Evolutionary conservation across 495 filamentous ascomycete genomes (phyloP), one percentile per base, ranked within the genome.

Genomic region (Polyplosphaeria fusca): DNA sequence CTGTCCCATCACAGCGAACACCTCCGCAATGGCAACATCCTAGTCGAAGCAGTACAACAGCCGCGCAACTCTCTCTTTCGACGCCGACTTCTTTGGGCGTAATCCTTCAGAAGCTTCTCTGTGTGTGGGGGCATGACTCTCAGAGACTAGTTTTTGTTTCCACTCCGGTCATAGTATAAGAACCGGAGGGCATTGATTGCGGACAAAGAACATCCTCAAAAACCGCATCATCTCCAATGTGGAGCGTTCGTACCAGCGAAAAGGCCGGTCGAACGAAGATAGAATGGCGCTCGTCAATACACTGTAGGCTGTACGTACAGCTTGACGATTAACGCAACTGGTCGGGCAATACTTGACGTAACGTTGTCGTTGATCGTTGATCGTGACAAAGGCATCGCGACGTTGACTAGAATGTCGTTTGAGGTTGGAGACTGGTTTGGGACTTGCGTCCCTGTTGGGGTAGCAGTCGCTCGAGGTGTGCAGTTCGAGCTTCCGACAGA

Each of bases 121-220:
- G 80, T 88, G 72, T 82, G 86, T 82, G 69, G 49, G 57, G 46
- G 70, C 70, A 68, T 61, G 67, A 55, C 70, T 65, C 54, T 68
- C 60, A 50, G 69, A 71, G 68, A 71, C 68, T 65, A 70, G 70
- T 72, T 65, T 72, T 72, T 65, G 53, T 56, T 72, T 69, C 66
- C 70, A 46, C 64, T 67, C 65, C 68, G 30, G 23, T 47, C 30
- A 41, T 54, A 39, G 23, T 19, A 11, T 11, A 48, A 52, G 47
- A 5, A 5, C 47, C 28, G 53, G 63, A 62, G 63, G 58, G 58
- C 43, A 49, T 27, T 18, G 26, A 37, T 55, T 68, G 61, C 70
- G 68, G 65, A 65, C 70, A 72, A 72, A 72, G 58, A 60, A 72
- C 70, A 69, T 72, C 70, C 68, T 56, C 70, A 72, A 72, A 72